phyloP scores from a whole-genome alignment of 2,329 filamentous ascomycete species.

The Ophiocordyceps camponoti-rufipedis region DNA sequence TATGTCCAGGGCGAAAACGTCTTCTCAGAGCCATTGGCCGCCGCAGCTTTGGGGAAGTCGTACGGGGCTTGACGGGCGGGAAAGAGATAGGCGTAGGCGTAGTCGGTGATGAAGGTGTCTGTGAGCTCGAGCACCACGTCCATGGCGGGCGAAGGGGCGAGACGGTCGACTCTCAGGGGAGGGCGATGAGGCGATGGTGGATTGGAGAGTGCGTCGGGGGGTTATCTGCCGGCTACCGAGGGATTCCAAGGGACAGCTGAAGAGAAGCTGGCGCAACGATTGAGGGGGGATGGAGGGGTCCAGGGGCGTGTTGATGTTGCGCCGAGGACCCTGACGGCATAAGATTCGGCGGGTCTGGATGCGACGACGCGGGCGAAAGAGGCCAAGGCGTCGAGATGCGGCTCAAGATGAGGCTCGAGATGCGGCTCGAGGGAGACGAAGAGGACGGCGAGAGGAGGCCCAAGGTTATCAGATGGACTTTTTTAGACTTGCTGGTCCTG shows the following conservation, averaged over 20 bases:
- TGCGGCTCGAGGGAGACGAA: background rate
- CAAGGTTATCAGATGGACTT: background rate
- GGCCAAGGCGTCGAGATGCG: too few species aligned
- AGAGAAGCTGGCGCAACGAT: background rate
- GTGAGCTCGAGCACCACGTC: conserved; percentile 77
- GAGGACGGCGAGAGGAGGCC: background rate
- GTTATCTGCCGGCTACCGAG: too few species aligned
- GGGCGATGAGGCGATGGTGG: too few species aligned
- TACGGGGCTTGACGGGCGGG: conserved; percentile 39
- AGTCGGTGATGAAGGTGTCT: conserved; percentile 70
- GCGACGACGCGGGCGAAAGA: too few species aligned
- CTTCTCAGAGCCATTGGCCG: conserved; percentile 35
- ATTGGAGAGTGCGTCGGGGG: too few species aligned
- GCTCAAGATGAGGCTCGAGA: too few species aligned
- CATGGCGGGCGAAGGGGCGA: conserved; percentile 35
- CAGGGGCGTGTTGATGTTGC: background rate
- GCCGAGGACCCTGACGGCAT: too few species aligned
- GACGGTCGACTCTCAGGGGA: too few species aligned
- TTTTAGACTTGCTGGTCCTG: too few species aligned
- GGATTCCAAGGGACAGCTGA: too few species aligned
- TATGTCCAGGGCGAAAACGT: conserved; percentile 47
- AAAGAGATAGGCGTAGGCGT: conserved; percentile 53
- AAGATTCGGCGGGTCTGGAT: too few species aligned
- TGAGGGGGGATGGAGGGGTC: background rate
- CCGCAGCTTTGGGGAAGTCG: conserved; percentile 24